Evolutionary conservation across 352 stramenopile species (phyloP), one percentile per base, ranked within the genome.

Genomic region (Pythium aphanidermatum): DNA sequence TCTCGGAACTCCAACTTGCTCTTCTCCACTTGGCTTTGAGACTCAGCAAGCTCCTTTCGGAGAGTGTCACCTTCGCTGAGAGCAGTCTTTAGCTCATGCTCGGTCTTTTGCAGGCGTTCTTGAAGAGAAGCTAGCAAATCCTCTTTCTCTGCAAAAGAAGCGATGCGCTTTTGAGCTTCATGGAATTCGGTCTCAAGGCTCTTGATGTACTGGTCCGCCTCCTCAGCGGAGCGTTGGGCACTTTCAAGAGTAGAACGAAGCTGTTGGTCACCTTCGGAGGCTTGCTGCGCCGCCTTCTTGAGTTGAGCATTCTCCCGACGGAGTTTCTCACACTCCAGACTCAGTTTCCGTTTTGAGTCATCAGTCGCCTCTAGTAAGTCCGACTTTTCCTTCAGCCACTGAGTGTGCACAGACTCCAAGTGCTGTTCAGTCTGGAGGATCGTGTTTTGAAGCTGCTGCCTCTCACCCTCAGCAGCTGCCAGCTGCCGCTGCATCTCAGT

Each of bases 331-430:
- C 51, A 67, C 31, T 86, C 63, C 4, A 36, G 48, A 4, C 33
- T 46, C 0, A 86, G 37, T 32, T 32, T 46, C 14, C 28, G 42
- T 35, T 69, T 73, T 26, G 60, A 54, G 27, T 70, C 67, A 31
- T 83, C 63, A 23, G 64, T 57, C 3, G 59, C 46, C 4, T 65
- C 59, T 6, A 73, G 16, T 35, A 86, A 34, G 35, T 74, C 52
- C 2, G 65, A 52, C 54, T 86, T 89, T 54, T 86, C 77, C 28
- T 78, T 52, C 2, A 70, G 55, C 72, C 72, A 89, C 29, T 86
- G 68, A 2, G 63, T 62, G 39, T 83, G 73, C 9, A 84, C 46
- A 12, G 56, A 59, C 2, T 59, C 68, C 2, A 81, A 60, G 25
- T 89, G 68, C 28, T 81, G 25, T 36, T 89, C 68, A 16, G 65